Conservation (phyloP, 1,139 yeast species). For the Saccharomyces uvarum region DNA sequence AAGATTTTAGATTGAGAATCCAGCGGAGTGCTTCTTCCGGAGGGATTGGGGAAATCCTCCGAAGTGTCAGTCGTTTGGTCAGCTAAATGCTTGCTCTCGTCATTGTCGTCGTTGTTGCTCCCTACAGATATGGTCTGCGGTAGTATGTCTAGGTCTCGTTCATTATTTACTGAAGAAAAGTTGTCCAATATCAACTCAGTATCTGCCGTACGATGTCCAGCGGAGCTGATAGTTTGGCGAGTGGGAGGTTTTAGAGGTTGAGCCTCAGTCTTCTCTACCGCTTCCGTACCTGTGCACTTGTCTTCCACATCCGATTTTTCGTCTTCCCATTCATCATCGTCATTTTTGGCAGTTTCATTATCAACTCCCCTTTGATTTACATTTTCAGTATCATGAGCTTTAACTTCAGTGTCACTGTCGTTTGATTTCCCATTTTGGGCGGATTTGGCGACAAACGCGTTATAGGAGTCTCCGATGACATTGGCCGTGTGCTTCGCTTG, state of each 20-base stretch:
- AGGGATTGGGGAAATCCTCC: neutral
- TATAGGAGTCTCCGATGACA: neutral
- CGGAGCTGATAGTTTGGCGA: neutral
- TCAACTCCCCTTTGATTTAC: neutral
- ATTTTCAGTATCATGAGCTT: neutral
- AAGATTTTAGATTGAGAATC: conserved; percentile 6
- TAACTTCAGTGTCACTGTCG: neutral
- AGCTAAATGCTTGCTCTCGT: neutral
- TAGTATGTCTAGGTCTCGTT: neutral
- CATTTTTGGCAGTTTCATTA: neutral
- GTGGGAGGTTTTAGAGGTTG: neutral
- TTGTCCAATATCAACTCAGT: neutral
- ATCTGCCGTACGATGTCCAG: neutral
- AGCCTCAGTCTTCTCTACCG: neutral
- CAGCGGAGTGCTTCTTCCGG: neutral
- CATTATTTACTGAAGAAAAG: neutral
- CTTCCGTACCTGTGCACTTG: neutral
- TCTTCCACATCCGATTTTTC: neutral
- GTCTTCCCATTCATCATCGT: neutral
- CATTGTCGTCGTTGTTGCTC: conserved; percentile 1
- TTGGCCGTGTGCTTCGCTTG: neutral
- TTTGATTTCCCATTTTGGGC: neutral
- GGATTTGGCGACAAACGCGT: neutral
- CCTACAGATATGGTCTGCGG: conserved; percentile 1
- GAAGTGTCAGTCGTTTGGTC: neutral